Evolutionary conservation across 2,329 filamentous ascomycete genomes (phyloP), one percentile per base, ranked within the genome.

Genomic region (Penicillium polonicum): DNA sequence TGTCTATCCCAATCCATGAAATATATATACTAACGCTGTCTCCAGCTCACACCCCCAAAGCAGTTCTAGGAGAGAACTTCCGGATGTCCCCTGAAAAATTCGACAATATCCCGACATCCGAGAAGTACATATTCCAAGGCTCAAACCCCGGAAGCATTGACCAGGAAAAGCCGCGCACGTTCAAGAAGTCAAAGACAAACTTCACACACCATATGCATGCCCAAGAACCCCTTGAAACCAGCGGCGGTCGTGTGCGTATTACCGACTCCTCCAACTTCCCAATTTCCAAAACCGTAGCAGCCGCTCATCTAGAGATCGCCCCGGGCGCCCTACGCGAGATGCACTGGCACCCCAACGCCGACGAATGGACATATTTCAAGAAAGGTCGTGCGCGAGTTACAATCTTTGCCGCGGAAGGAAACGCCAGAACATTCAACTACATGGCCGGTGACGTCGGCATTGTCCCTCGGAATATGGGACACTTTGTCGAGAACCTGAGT

Each of bases 281-380:
- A 39, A 82, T 91, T 62, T 89, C 88, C 52, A 88, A 86, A 73
- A 89, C 86, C 0, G 82, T 91, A 4, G 87, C 88, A 0, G 88
- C 88, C 1, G 89, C 88, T 5, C 86, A 90, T 70, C 79, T 88
- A 25, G 81, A 82, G 53, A 88, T 92, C 60, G 78, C 87, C 60
- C 88, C 89, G 0, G 87, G 87, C 10, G 87, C 87, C 0, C 76
- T 91, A 61, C 82, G 88, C 4, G 88, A 91, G 75, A 90, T 92
- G 84, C 89, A 92, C 77, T 92, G 89, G 89, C 89, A 92, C 70
- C 88, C 88, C 0, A 86, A 85, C 51, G 88, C 88, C 5, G 89
- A 91, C 68, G 88, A 91, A 72, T 92, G 88, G 88, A 88, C 85
- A 12, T 92, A 88, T 75, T 91, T 91, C 78, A 83, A 91, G 71